Percentiles rank a stretch among this genome's conserved stretches.
Evolutionary conservation across 1,284 basidiomycete genomes (phyloP).

Genomic region (Ustilago nuda): DNA sequence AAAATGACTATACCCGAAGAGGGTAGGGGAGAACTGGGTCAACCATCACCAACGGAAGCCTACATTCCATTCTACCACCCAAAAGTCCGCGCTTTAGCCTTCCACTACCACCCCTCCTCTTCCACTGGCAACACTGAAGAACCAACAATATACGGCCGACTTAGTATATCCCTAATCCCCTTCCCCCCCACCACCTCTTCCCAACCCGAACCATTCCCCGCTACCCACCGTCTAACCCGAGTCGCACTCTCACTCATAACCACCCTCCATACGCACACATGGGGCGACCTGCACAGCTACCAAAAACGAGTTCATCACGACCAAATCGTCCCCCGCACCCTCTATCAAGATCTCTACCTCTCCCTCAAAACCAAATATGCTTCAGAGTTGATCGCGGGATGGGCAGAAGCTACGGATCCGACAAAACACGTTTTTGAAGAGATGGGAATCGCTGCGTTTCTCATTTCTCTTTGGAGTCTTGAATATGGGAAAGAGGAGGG

Average conservation of each 20-base stretch:
- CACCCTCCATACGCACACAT: constrained; percentile 84
- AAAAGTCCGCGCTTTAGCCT: constrained; percentile 60
- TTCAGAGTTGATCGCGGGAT: constrained; percentile 70
- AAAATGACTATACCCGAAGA: constrained; percentile 19
- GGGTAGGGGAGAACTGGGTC: neutral
- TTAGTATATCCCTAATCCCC: constrained; percentile 74
- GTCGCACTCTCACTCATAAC: constrained; percentile 84
- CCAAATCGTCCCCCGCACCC: constrained; percentile 79
- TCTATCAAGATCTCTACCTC: constrained; percentile 90
- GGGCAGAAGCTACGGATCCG: constrained; percentile 84
- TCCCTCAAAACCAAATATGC: constrained; percentile 83
- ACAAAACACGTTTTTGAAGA: constrained; percentile 88
- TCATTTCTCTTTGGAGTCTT: constrained; percentile 83
- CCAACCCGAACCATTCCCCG: constrained; percentile 10
- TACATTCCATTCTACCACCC: constrained; percentile 67
- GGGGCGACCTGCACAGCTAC: constrained; percentile 83
- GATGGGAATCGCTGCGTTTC: constrained; percentile 89
- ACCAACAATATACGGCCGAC: constrained; percentile 25
- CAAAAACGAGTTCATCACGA: constrained; percentile 89
- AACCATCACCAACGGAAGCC: constrained; percentile 13
- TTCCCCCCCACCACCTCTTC: constrained; percentile 23
- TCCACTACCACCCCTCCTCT: constrained; percentile 34
- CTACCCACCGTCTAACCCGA: constrained; percentile 77
- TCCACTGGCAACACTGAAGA: neutral
- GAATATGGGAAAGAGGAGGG: constrained; percentile 70